Evolutionary conservation across 495 filamentous ascomycete genomes (phyloP).

Genomic region (Penicillium flavigenum): DNA sequence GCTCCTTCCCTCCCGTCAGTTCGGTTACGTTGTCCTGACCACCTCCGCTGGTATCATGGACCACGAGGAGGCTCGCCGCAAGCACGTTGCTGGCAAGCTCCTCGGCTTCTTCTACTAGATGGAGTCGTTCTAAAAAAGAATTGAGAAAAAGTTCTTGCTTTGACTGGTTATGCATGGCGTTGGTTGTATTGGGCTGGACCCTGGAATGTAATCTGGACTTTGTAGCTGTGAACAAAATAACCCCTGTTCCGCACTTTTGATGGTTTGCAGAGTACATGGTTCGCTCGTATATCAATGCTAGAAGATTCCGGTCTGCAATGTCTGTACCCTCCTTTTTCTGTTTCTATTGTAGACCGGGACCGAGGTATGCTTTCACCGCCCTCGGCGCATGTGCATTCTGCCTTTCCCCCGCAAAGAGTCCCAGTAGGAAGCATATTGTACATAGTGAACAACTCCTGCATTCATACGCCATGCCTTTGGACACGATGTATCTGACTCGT

Average conservation of each 20-base stretch:
- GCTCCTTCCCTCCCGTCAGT: conserved; percentile 97
- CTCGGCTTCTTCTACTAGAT: conserved; percentile 94
- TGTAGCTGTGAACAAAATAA: conserved; percentile 32
- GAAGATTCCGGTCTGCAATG: conserved; percentile 26
- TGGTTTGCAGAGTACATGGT: conserved; percentile 35
- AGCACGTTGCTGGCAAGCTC: conserved; percentile 96
- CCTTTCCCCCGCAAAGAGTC: conserved; percentile 21
- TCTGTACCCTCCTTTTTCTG: not conserved
- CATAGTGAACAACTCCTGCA: not conserved
- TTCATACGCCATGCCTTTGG: conserved; percentile 50
- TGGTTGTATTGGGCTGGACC: conserved; percentile 21
- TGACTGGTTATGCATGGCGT: conserved; percentile 29
- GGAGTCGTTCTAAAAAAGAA: conserved; percentile 27
- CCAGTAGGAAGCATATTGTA: not conserved
- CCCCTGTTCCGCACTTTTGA: conserved; percentile 18
- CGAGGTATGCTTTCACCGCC: conserved; percentile 28
- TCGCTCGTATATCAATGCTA: conserved; percentile 26
- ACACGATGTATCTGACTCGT: conserved; percentile 80
- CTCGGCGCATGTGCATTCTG: conserved; percentile 12
- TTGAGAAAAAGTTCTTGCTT: conserved; percentile 35
- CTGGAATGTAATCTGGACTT: conserved; percentile 36
- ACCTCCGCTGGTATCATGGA: conserved; percentile 99
- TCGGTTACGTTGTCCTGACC: conserved; percentile 98
- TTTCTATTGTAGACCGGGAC: conserved; percentile 13
- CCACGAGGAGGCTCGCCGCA: conserved; percentile 97